Evolutionary conservation across 2,329 filamentous ascomycete species (phyloP).

Genomic region (Colletotrichum australisinense): DNA sequence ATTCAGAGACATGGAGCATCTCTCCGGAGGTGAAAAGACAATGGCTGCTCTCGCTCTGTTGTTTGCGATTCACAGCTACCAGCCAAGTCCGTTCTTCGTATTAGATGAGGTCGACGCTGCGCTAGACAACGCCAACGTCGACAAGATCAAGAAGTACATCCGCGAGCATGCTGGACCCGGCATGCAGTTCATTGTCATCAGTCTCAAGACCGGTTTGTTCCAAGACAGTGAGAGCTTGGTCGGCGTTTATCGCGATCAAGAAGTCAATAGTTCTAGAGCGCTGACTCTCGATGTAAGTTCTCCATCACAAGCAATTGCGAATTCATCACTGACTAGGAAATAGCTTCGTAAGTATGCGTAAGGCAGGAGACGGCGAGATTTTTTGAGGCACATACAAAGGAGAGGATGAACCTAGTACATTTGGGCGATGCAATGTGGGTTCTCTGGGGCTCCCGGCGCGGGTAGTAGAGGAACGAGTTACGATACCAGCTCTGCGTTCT

Average conservation of each 20-base stretch:
- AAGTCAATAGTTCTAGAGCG: constrained; percentile 90
- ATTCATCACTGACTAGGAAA: background rate
- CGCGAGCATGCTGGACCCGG: constrained; percentile 92
- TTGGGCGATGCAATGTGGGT: background rate
- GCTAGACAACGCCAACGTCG: constrained; percentile 97
- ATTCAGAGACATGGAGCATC: constrained; percentile 98
- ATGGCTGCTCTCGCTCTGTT: constrained; percentile 97
- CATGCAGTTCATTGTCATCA: constrained; percentile 99
- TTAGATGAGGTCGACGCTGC: constrained; percentile 98
- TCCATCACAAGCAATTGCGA: background rate
- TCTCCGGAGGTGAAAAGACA: constrained; percentile 97
- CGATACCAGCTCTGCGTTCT: constrained; percentile 20
- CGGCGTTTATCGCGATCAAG: constrained; percentile 95
- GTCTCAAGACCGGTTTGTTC: constrained; percentile 93
- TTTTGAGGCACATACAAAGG: background rate
- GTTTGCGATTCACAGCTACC: constrained; percentile 96
- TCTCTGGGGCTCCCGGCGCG: background rate
- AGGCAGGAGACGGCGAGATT: background rate
- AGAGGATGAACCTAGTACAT: background rate
- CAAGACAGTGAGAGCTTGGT: constrained; percentile 96
- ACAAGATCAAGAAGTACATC: constrained; percentile 96
- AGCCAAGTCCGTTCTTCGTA: constrained; percentile 96
- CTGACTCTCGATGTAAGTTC: constrained; percentile 92
- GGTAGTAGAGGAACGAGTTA: constrained; percentile 8
- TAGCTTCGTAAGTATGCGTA: constrained; percentile 33